Evolutionary conservation across 306 rosid species (phyloP).

Genomic region (Sicyos baderoa): DNA sequence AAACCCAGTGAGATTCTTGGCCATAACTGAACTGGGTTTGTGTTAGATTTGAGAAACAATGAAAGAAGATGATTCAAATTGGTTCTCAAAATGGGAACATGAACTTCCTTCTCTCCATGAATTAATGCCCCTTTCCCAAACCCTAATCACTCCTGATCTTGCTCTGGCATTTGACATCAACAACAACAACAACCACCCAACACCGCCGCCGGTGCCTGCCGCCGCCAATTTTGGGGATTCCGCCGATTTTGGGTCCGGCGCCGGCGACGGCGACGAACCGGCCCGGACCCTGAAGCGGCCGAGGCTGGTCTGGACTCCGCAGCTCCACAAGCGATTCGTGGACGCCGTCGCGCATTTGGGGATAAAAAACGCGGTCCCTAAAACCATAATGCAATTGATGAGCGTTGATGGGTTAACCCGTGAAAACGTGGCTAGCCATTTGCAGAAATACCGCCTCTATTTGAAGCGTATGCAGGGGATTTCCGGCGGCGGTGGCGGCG

Average conservation of each 20-base stretch:
- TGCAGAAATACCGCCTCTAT: conserved; percentile 89
- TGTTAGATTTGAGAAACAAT: conserved; percentile 27
- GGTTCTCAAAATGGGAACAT: conserved; percentile 83
- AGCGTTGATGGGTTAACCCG: conserved; percentile 87
- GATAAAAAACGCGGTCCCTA: conserved; percentile 91
- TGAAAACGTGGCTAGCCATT: conserved; percentile 91
- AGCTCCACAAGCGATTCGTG: conserved; percentile 86
- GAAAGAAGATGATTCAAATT: conserved; percentile 85
- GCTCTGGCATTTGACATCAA: conserved; percentile 47
- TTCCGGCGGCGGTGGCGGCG: conserved; percentile 28
- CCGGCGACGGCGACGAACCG: conserved; percentile 64
- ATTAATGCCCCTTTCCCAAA: conserved; percentile 79
- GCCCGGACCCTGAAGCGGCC: conserved; percentile 88
- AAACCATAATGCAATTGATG: conserved; percentile 99
- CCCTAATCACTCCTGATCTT: conserved; percentile 93
- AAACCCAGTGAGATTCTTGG: background rate
- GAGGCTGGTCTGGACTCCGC: conserved; percentile 93
- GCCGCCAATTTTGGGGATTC: conserved; percentile 26
- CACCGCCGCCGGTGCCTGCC: conserved; percentile 33
- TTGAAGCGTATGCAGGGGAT: conserved; percentile 92
- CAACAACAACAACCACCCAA: conserved; percentile 11
- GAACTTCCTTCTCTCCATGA: conserved; percentile 70
- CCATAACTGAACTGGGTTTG: conserved; percentile 13
- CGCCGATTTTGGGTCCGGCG: conserved; percentile 62
- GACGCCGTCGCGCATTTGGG: conserved; percentile 95